Base-by-base conservation (phyloP, 1,284 basidiomycete genomes). In the Anthracocystis walkeri region DNA sequence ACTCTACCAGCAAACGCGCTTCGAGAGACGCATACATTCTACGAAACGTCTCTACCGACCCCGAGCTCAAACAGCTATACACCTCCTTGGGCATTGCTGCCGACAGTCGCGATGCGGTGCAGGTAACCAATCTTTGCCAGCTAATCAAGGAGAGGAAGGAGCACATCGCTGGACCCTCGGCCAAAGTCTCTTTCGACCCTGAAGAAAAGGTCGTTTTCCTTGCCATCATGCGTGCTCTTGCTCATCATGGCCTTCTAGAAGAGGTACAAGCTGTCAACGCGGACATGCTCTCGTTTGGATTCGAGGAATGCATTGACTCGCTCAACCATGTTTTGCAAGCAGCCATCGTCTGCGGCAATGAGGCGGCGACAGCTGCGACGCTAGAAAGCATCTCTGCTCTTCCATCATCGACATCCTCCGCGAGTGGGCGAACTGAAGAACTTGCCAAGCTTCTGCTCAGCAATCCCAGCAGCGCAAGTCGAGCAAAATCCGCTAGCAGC, bases 301-400 rank as follows among this genome's bases (percentile, higher is more conserved):
- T 70, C 16, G 40, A 55, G 8, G 33, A 66, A 6, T 59, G 66
- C 53, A 64, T 77, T 33, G 59, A 71, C 21, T 65, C 65, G 61
- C 74, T 80, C 50, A 76, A 81, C 35, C 41, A 53, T 10, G 3
- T 77, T 14, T 59, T 81, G 8, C 45, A 73, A 42, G 80, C 78
- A 2, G 75, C 73, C 44, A 52, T 77, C 20, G 46, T 69, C 11
- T 66, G 60, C 21, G 69, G 58, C 18, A 29, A 75, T 23, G 56
- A 53, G n/a, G 51, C 61, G 2, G 58, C 54, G 16, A 49, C 65
- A 2, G 49, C 61, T 6, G 50, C 56, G 10, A 54, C 76, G 8
- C 55, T 81, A 1, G 46, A 65, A 16, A 51, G 56, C 18, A 77
- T 78, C 33, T 49, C 50, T 31, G 25, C 54, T 4, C 65, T 72